These are phyloP conservation scores for Eucalyptus pumila DNA, from an alignment of 345 rosid genomes.

Conservation along the genomic window DNA sequence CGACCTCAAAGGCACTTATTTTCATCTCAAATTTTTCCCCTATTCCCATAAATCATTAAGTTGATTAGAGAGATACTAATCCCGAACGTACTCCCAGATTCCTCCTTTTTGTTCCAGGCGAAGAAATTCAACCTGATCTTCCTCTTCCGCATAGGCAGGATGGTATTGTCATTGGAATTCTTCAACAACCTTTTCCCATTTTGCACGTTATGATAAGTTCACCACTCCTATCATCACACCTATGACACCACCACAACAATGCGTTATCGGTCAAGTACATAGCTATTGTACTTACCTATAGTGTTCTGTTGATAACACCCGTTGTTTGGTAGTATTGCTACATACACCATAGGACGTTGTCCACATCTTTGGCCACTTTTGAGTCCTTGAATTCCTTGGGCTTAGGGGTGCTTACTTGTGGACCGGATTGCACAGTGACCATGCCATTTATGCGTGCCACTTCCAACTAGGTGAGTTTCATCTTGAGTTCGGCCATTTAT, in stretches of 20 bases:
- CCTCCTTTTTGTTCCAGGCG: background rate
- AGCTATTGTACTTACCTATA: background rate
- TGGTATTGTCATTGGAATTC: background rate
- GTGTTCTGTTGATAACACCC: background rate
- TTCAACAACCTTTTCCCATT: background rate
- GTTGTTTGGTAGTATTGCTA: background rate
- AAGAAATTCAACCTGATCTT: background rate
- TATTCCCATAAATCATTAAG: background rate
- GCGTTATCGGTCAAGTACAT: background rate
- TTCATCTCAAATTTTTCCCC: background rate
- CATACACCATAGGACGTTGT: background rate
- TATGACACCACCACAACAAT: background rate
- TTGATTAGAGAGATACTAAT: background rate
- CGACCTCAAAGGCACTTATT: background rate
- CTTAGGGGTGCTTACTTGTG: background rate
- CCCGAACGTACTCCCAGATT: background rate
- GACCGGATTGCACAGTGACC: background rate
- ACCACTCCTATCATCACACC: background rate
- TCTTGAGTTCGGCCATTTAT: background rate
- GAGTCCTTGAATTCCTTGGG: background rate
- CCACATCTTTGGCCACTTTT: background rate
- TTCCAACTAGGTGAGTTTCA: background rate
- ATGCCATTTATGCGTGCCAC: background rate
- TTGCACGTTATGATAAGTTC: background rate
- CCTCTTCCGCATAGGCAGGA: background rate